These are phyloP conservation scores for Suillus cothurnatus DNA, from an alignment of 768 basidiomycete genomes.

Conservation along the genomic window DNA sequence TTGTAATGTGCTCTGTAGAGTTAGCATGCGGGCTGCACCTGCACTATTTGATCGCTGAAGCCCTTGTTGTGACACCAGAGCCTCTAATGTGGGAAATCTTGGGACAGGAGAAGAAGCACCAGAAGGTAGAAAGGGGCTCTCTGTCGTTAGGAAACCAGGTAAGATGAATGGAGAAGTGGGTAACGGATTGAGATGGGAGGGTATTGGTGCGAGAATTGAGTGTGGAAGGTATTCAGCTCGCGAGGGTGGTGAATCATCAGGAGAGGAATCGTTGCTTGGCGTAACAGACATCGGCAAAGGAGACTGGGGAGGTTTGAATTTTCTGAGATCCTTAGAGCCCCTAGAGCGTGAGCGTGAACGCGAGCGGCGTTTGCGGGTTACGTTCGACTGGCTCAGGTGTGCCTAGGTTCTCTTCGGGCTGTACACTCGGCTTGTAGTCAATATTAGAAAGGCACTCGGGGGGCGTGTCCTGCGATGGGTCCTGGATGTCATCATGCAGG, in stretches of 20 bases:
- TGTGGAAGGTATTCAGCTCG: conserved; percentile 26
- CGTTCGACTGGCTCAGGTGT: conserved; percentile 48
- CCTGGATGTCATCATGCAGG: conserved; percentile 41
- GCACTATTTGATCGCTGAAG: conserved; percentile 91
- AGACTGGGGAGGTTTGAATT: conserved; percentile 52
- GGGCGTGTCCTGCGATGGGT: conserved; percentile 13
- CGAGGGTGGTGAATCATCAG: conserved; percentile 51
- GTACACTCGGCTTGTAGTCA: conserved; percentile 28
- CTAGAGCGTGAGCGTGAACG: conserved; percentile 65
- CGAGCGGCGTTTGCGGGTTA: conserved; percentile 61
- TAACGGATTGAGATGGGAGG: conserved; percentile 51
- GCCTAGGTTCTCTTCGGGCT: conserved; percentile 29
- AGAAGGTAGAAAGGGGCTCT: conserved; percentile 61
- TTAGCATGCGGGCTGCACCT: conserved; percentile 69
- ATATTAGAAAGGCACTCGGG: conserved; percentile 17
- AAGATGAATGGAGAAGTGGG: conserved; percentile 44
- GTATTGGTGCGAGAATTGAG: conserved; percentile 53
- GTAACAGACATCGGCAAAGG: conserved; percentile 44
- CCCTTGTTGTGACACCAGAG: conserved; percentile 59
- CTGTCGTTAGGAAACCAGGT: conserved; percentile 55
- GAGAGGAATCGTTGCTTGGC: conserved; percentile 70
- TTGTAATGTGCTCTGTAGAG: conserved; percentile 63
- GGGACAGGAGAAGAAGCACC: conserved; percentile 69
- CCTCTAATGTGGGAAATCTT: conserved; percentile 74
- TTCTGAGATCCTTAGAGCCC: conserved; percentile 73